Base-by-base conservation (phyloP, 805 yeast species). In the Kodamaea kaohsiungensis region DNA sequence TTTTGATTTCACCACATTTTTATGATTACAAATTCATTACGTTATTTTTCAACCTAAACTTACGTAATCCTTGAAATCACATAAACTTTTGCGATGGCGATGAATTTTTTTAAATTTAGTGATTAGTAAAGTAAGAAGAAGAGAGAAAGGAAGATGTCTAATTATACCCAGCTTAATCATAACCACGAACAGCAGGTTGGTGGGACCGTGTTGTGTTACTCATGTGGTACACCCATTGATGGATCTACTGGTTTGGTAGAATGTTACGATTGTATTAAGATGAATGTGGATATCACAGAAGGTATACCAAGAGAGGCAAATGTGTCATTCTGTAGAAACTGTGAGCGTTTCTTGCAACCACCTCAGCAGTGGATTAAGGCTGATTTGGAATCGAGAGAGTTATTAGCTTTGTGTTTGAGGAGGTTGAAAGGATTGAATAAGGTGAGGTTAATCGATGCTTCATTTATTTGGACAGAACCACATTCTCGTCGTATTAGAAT, bases 381-480 rank as follows among this genome's bases (percentile, higher is more conserved):
- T 1, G 91, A 88, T 55, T 79, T 93, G 51, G 99, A 95, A 74
- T 88, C 96, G 19, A 81, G 99, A 71, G 98, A 95, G 70, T 77
- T 95, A 51, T 77, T 95, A 57, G 98, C 99, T 1, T 76, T 95
- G 43, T 89, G 98, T 76, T 77, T 95, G 59, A 85, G 93, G 72
- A 84, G 93, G 68, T 78, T 95, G 65, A 90, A 88, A 63, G 98
- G 98, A 53, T 78, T 95, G 61, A 86, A 83, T 60, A 88, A 89
- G 65, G 95, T 91, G 46, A 79, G 97, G 63, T 77, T 95, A 56
- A 85, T 91, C 43, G 98, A 95, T 74, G 99, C 99, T 1, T 83
- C 92, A 4, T 95, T 92, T 64, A 84, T 96, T 57, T 95, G 99
- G 99, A 95, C 99, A 0, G 99, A 95, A 75, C 99, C 99, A 2